phyloP scores from a whole-genome alignment of 805 yeast genomes.

The Scheffersomyces ergatensis region DNA sequence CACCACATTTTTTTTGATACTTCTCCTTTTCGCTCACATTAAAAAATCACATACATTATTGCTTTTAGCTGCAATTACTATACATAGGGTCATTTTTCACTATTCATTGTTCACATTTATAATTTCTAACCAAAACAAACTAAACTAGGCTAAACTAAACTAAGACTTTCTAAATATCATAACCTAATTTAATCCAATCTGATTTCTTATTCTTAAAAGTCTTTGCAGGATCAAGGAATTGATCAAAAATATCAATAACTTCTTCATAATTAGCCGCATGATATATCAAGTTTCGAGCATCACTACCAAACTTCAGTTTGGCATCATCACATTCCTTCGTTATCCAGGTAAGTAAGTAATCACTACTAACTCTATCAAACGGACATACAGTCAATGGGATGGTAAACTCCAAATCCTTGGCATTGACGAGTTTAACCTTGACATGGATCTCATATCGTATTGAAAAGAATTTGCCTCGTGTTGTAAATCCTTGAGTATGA shows the following conservation, averaged over 20 bases:
- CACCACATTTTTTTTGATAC: too few species aligned
- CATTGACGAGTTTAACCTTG: conserved; percentile 47
- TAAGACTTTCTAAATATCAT: conserved; percentile 30
- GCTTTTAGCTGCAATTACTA: too few species aligned
- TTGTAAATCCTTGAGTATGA: conserved; percentile 51
- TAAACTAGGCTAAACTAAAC: too few species aligned
- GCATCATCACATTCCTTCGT: conserved; percentile 51
- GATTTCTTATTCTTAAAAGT: conserved; percentile 25
- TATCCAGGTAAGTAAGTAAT: conserved; percentile 52
- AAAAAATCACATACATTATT: too few species aligned
- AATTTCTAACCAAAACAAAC: too few species aligned
- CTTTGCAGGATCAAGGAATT: conserved; percentile 23
- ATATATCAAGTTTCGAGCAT: conserved; percentile 18
- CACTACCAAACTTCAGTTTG: conserved; percentile 29
- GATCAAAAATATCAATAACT: conserved; percentile 15
- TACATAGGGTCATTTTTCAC: too few species aligned
- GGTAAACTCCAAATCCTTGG: conserved; percentile 47
- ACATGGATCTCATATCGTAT: conserved; percentile 50
- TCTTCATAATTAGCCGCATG: conserved; percentile 16
- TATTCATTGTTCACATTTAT: too few species aligned
- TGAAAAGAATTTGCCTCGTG: conserved; percentile 49
- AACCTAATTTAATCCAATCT: conserved; percentile 42
- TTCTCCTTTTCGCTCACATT: too few species aligned
- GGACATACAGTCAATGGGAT: conserved; percentile 57
- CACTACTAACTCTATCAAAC: conserved; percentile 46